phyloP scores from a whole-genome alignment of 805 yeast species.

The Groenewaldozyma tartarivorans region DNA sequence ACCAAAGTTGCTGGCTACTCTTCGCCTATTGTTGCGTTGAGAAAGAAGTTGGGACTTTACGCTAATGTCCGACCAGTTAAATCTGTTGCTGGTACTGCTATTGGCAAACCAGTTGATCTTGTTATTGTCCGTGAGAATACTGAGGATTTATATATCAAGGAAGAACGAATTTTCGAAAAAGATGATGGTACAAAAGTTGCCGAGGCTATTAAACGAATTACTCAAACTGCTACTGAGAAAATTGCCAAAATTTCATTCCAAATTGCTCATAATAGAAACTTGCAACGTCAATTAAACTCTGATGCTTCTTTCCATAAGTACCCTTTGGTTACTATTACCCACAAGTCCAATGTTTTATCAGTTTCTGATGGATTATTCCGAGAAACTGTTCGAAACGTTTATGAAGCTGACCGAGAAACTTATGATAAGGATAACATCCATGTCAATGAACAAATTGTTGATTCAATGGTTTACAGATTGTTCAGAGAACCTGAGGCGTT shows the following conservation, averaged over 20 bases:
- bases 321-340: constrained; percentile 84
- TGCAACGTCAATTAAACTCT: constrained; percentile 48
- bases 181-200: constrained; percentile 84
- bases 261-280: constrained; percentile 85
- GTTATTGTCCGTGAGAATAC: constrained; percentile 98
- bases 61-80: constrained; percentile 98
- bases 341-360: constrained; percentile 90
- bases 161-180: constrained; percentile 66
- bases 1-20: constrained; percentile 93
- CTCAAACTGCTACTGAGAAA: constrained; percentile 75
- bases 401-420: constrained; percentile 45
- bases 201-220: constrained; percentile 94
- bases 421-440: constrained; percentile 44
- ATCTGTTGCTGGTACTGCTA: constrained; percentile 74
- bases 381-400: constrained; percentile 63
- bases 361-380: constrained; percentile 94
- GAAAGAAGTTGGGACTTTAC: constrained; percentile 88
- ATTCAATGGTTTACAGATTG: constrained; percentile 98
- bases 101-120: constrained; percentile 86
- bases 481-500: constrained; percentile 97
- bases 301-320: constrained; percentile 33
- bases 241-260: constrained; percentile 89
- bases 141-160: constrained; percentile 93
- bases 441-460: constrained; percentile 93
- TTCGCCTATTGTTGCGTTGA: constrained; percentile 96